Base-by-base conservation (phyloP, 805 yeast species). In the Candida montana region DNA sequence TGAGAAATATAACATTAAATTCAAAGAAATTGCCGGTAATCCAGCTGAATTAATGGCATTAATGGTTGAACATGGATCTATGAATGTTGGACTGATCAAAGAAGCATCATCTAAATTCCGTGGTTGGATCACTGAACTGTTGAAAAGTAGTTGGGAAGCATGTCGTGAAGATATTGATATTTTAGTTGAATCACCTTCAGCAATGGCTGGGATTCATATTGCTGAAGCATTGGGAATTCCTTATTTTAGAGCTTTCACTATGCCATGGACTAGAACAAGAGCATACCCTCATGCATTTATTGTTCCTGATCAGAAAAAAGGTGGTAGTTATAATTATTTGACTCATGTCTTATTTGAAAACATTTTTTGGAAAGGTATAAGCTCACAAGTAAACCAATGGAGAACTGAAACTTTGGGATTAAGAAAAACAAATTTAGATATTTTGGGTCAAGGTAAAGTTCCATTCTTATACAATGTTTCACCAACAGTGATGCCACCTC, bases 181-280 rank as follows among this genome's bases (percentile, higher is more conserved):
- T 16, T 67, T 91, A 46, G 86, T 91, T 43, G 98, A 91, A 58
- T 84, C 95, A n/a, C 98, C 98, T 0, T 83, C 95, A 2, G 91
- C 96, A 0, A 89, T 91, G 90, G 90, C 84, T 13, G 98, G 98
- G 9, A 76, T 90, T 35, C 98, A 91, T 54, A 85, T 91, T 43
- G 96, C 98, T 3, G 98, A 91, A 59, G 95, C 95, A 1, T 63
- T 91, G 44, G 77, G 79, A 17, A 83, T 91, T 42, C 95, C 98
- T 0, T 91, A 91, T 58, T 84, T 86, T 67, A 71, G 97, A 53
- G 97, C 97, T 0, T 91, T 91, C 58, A 91, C 98, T 0, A 91
- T 91, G 98, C 98, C 98, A 0, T 91, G 98, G 98, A 87, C 97
- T 0, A 67, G 95, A 46, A 90, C 98, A 1, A 72, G 95, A 51